These are phyloP conservation scores for bread wheat (Triticum aestivum) DNA, from an alignment of 176 grass and related monocot species.

Conservation along the genomic window DNA sequence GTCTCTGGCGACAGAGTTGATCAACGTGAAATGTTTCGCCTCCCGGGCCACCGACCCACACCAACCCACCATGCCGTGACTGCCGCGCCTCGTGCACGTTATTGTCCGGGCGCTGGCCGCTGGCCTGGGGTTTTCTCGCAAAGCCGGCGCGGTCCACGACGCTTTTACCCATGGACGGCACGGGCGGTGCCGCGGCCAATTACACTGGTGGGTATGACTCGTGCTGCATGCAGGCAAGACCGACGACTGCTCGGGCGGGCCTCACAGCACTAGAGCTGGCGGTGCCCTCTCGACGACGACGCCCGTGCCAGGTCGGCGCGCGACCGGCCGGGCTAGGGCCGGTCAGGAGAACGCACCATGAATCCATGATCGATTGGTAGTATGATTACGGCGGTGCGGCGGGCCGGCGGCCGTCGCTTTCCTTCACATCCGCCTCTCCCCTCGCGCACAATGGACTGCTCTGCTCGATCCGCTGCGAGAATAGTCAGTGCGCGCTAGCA, in stretches of 20 bases:
- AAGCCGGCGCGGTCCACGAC: slow-evolving; percentile 7
- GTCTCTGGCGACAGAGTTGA: not conserved
- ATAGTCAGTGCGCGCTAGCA: not conserved
- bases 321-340: too few relatives aligned
- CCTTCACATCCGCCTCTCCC: not conserved
- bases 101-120: not conserved
- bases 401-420: slow-evolving; percentile 37
- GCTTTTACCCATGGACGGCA: slow-evolving; percentile 11
- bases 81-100: not conserved
- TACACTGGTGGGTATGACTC: too few relatives aligned
- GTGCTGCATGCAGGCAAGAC: not conserved
- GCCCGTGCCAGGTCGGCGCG: not conserved
- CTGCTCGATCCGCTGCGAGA: not conserved
- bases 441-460: slow-evolving; percentile 10
- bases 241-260: not conserved
- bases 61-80: slow-evolving; percentile 10
- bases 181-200: not conserved
- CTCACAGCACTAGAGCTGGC: not conserved
- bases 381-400: not conserved
- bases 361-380: too few relatives aligned
- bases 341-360: too few relatives aligned
- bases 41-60: not conserved
- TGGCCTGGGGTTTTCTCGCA: not conserved
- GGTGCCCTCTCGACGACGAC: not conserved
- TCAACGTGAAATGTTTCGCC: not conserved